Evolutionary conservation across 176 grass and related monocot species (phyloP), one percentile per base, ranked within the genome.

Genomic region (Aechmea fasciata): DNA sequence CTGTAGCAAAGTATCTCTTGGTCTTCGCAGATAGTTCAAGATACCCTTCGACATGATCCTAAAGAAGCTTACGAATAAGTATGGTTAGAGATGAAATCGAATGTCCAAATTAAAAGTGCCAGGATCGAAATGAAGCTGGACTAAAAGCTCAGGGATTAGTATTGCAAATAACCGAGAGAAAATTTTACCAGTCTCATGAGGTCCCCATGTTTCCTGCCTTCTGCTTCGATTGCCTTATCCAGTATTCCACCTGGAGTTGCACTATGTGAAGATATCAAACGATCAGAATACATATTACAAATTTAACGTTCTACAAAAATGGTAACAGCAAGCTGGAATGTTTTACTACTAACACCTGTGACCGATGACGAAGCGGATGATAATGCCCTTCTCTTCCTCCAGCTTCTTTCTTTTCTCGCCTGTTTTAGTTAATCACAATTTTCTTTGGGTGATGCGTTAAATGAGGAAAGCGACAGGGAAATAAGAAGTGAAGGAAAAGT

Each of bases 321-420:
- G 33, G 33, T 7, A 41, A 41, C 33, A 41, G 33, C 33, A 41
- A 41, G 33, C 4, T 41, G 33, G 4, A 41, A 41, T 41, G 33
- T 49, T 41, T 10, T 5, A 29, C 2, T 64, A 3, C 25, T 52
- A 74, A 65, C 25, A 97, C 93, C 93, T 97, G 73, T 97, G 93
- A 24, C 93, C 93, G 57, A 97, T 90, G 76, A 97, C 89, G 63
- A 97, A 97, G 0, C 93, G 89, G 50, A 97, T 76, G 11, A 97
- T 89, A 63, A 97, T 79, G 7, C 93, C 89, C 66, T 92, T 97
- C 72, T 97, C 77, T 77, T 92, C 93, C 77, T 97, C 93, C 51
- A 97, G 78, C 33, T 90, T 81, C 68, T 90, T 97, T 83, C 81
- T 92, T 70, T 83, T 92, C 67, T 97, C 89, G 72, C 93, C 93